Percentiles rank a stretch among this genome's conserved stretches.
These are phyloP conservation scores for Kwoniella dendrophila DNA, from an alignment of 768 basidiomycete genomes.

Conservation along the genomic window DNA sequence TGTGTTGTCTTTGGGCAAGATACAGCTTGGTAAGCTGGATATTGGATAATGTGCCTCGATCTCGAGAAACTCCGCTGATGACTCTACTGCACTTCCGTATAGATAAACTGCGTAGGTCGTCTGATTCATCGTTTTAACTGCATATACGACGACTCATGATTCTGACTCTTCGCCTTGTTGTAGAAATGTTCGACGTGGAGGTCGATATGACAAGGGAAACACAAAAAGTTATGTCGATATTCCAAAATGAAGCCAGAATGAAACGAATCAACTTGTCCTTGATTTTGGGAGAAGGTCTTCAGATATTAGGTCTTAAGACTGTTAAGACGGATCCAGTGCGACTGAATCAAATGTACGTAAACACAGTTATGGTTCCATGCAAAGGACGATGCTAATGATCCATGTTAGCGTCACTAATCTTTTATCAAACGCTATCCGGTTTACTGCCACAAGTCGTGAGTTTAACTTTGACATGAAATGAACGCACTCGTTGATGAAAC, in stretches of 20 bases:
- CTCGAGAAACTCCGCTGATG: conserved; percentile 25
- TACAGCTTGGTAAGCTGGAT: conserved; percentile 54
- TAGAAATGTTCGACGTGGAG: conserved; percentile 52
- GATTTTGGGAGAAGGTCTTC: conserved; percentile 52
- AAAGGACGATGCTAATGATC: background rate
- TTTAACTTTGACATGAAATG: background rate
- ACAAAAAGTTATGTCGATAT: conserved; percentile 55
- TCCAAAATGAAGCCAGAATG: conserved; percentile 57
- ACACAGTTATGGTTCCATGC: too few relatives aligned
- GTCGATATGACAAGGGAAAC: conserved; percentile 50
- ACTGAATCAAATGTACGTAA: conserved; percentile 55
- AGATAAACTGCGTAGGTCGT: conserved; percentile 44
- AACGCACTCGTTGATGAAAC: background rate
- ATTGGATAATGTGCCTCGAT: background rate
- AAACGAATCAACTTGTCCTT: conserved; percentile 55
- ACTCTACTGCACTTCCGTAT: conserved; percentile 1
- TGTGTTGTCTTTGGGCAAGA: conserved; percentile 57
- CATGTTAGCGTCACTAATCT: conserved; percentile 52
- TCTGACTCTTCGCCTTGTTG: too few relatives aligned
- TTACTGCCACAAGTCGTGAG: conserved; percentile 52
- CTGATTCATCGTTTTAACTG: too few relatives aligned
- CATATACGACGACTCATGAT: background rate
- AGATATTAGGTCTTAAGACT: conserved; percentile 40
- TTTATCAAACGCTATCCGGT: conserved; percentile 57
- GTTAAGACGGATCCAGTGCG: conserved; percentile 57